A percentile compares a stretch with the other conserved stretches of the same genome.
Evolutionary conservation across 805 yeast genomes (phyloP).

Genomic region (Starmerella cellae): DNA sequence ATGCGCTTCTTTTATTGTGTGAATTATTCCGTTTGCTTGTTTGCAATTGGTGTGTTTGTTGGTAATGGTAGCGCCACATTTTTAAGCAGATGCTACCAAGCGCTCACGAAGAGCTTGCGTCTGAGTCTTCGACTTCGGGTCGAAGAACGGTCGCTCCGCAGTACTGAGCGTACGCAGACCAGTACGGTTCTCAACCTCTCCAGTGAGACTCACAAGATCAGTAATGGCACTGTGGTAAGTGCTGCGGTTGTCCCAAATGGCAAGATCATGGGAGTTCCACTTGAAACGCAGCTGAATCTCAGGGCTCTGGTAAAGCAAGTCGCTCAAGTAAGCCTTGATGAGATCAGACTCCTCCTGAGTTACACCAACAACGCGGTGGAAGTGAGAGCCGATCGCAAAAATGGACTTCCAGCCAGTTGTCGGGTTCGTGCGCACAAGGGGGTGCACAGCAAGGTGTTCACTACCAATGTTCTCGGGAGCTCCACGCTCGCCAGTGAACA

Average conservation of each 20-base stretch:
- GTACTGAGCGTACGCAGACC: constrained; percentile 24
- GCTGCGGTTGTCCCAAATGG: constrained; percentile 49
- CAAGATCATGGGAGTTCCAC: constrained; percentile 42
- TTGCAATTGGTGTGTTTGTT: too few relatives aligned
- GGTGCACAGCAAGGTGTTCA: constrained; percentile 38
- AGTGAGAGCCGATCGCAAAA: constrained; percentile 41
- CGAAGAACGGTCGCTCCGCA: constrained; percentile 26
- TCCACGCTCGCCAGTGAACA: constrained; percentile 32
- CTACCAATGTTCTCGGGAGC: constrained; percentile 21
- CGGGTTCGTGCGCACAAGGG: constrained; percentile 50
- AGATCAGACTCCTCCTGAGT: constrained; percentile 39
- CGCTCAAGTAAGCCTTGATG: constrained; percentile 36
- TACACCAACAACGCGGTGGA: constrained; percentile 40
- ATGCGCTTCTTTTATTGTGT: too few relatives aligned
- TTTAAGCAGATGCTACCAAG: background rate
- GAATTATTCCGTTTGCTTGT: too few relatives aligned
- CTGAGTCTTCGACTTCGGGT: constrained; percentile 22
- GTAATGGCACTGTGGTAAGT: constrained; percentile 43
- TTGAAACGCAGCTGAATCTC: constrained; percentile 45
- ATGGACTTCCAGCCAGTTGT: constrained; percentile 51
- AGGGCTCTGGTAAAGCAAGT: constrained; percentile 37
- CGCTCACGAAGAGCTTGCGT: constrained; percentile 16
- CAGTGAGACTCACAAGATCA: constrained; percentile 25
- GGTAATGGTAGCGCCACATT: background rate
- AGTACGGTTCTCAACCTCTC: constrained; percentile 18